A percentile compares a stretch with the other conserved stretches of the same genome.
Conservation (phyloP, 164 flowering plant species). For the Vitis vinifera region DNA sequence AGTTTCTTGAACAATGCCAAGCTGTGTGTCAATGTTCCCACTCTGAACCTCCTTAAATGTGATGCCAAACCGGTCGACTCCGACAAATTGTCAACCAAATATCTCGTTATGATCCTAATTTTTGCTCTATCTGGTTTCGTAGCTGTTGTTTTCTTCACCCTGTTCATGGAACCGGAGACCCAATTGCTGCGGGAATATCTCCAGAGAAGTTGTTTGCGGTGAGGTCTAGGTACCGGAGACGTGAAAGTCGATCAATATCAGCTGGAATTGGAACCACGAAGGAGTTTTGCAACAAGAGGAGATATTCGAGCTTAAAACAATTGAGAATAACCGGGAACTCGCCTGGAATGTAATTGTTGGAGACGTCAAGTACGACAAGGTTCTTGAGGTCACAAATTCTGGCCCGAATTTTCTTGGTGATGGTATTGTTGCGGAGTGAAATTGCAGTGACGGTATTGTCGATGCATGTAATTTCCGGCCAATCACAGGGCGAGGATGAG, state of each 20-base stretch:
- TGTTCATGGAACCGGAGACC: slow-evolving; percentile 11
- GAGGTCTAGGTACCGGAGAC: slow-evolving; percentile 40
- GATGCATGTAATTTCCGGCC: slow-evolving; percentile 55
- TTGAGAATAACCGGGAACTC: slow-evolving; percentile 55
- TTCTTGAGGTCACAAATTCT: slow-evolving; percentile 53
- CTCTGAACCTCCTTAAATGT: slow-evolving; percentile 33
- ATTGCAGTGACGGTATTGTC: slow-evolving; percentile 41
- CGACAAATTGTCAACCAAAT: slow-evolving; percentile 24
- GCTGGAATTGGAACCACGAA: slow-evolving; percentile 62
- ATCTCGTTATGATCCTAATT: slow-evolving; percentile 33
- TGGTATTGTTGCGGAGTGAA: slow-evolving; percentile 15
- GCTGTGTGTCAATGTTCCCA: slow-evolving; percentile 49
- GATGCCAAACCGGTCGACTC: background rate
- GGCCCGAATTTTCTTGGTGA: slow-evolving; percentile 38
- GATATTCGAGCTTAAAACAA: slow-evolving; percentile 48
- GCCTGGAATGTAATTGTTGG: slow-evolving; percentile 49
- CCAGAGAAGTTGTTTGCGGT: slow-evolving; percentile 65
- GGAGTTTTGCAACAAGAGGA: slow-evolving; percentile 60
- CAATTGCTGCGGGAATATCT: no score
- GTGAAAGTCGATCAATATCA: slow-evolving; percentile 44
- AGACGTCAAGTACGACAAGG: slow-evolving; percentile 42
- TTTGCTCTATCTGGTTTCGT: slow-evolving; percentile 23
- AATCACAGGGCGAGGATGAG: slow-evolving; percentile 45
- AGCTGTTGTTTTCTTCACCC: slow-evolving; percentile 11
- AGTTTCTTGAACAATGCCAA: slow-evolving; percentile 72